phyloP scores from a whole-genome alignment of 2,329 filamentous ascomycete species.

The Neofusicoccum laricinum region DNA sequence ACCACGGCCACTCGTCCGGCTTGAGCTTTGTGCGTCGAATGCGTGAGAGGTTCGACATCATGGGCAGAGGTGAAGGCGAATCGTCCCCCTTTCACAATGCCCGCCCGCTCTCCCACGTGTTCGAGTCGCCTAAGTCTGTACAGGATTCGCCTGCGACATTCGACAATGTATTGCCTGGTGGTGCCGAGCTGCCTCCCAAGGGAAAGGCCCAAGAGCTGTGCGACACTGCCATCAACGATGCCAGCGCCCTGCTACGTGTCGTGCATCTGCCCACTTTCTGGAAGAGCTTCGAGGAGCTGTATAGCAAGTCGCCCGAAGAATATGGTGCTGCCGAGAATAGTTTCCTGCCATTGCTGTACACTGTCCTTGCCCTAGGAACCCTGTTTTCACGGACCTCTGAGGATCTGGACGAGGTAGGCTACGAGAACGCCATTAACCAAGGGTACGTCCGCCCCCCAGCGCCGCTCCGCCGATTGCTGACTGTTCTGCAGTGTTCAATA shows the following conservation, averaged over 20 bases:
- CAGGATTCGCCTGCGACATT: conserved; percentile 60
- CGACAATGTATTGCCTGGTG: conserved; percentile 25
- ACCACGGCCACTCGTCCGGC: conserved; percentile 89
- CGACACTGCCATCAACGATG: conserved; percentile 60
- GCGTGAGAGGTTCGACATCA: conserved; percentile 79
- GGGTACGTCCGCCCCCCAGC: conserved; percentile 30
- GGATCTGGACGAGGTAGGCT: conserved; percentile 38
- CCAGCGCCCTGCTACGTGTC: conserved; percentile 64
- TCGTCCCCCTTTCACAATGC: conserved; percentile 56
- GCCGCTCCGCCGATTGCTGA: background rate
- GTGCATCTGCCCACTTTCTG: conserved; percentile 82
- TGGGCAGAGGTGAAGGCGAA: conserved; percentile 64
- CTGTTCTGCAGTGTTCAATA: conserved; percentile 41
- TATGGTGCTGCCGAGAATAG: conserved; percentile 45
- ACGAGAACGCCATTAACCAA: conserved; percentile 47
- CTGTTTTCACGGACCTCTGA: conserved; percentile 44
- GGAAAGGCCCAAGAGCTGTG: conserved; percentile 57
- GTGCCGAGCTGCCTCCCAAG: conserved; percentile 64
- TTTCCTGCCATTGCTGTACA: conserved; percentile 49
- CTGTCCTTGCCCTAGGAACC: conserved; percentile 47
- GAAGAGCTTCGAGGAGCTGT: conserved; percentile 72
- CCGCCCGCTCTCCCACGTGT: conserved; percentile 53
- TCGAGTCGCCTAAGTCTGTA: conserved; percentile 68
- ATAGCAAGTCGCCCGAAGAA: conserved; percentile 58
- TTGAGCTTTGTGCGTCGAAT: conserved; percentile 83